phyloP scores from a whole-genome alignment of 306 rosid genomes.

The Dalbergia oliveri region DNA sequence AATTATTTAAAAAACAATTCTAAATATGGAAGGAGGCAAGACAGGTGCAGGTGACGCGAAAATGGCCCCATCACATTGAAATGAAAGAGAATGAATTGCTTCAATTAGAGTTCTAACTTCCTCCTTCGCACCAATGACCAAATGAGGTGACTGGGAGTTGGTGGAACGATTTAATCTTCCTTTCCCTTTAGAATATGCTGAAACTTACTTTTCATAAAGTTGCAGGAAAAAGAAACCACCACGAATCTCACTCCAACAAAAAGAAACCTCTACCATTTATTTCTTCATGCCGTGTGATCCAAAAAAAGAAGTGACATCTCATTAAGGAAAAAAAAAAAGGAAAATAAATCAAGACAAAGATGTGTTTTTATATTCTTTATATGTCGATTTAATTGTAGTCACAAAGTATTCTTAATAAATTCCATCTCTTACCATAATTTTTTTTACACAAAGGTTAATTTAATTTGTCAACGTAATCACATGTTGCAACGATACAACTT shows the following conservation, averaged over 20 bases:
- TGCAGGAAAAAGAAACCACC: conserved; percentile 4
- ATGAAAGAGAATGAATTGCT: not conserved
- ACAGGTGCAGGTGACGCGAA: too few species aligned
- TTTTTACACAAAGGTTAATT: not conserved
- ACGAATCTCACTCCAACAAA: not conserved
- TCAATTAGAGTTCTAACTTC: not conserved
- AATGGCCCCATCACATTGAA: not conserved
- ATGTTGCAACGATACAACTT: not conserved
- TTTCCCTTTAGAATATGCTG: conserved; percentile 23
- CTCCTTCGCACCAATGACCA: not conserved
- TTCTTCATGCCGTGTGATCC: conserved; percentile 24
- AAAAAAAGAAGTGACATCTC: not conserved
- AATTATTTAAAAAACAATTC: too few species aligned
- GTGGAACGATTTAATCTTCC: conserved; percentile 39
- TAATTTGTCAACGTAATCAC: not conserved
- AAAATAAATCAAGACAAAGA: too few species aligned
- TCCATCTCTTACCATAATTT: not conserved
- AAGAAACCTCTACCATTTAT: conserved; percentile 15
- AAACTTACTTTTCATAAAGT: conserved; percentile 24
- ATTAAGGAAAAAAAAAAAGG: too few species aligned
- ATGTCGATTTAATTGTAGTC: not conserved
- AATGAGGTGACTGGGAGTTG: conserved; percentile 25
- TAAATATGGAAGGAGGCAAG: too few species aligned
- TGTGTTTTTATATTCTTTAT: not conserved
- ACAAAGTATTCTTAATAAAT: not conserved